Evolutionary conservation across 2,329 filamentous ascomycete genomes (phyloP).

Genomic region (Xylariaceae sp.): DNA sequence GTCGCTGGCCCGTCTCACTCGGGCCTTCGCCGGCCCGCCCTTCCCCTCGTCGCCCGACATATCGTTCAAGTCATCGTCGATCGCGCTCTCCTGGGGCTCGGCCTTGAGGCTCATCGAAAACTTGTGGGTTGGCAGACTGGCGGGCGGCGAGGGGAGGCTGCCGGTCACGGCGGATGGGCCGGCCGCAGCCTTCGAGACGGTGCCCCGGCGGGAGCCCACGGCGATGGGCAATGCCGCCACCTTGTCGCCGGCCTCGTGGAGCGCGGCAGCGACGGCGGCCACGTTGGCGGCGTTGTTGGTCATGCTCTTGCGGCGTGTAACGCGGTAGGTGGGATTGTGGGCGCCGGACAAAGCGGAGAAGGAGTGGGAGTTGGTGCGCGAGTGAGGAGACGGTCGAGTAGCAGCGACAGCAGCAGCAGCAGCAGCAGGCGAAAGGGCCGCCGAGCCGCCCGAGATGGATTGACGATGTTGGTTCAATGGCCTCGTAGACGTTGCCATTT

Average conservation of each 20-base stretch:
- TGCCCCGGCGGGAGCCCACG: slow-evolving; percentile 54
- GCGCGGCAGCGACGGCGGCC: slow-evolving; percentile 65
- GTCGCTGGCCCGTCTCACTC: slow-evolving; percentile 66
- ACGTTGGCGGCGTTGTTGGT: slow-evolving; percentile 66
- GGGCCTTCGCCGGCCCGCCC: slow-evolving; percentile 39
- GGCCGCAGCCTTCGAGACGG: slow-evolving; percentile 57
- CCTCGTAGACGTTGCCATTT: slow-evolving; percentile 58
- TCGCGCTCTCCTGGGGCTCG: slow-evolving; percentile 51
- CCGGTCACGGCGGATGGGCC: slow-evolving; percentile 44
- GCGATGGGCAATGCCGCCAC: slow-evolving; percentile 49
- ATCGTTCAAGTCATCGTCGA: slow-evolving; percentile 60
- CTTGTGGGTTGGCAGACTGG: slow-evolving; percentile 57
- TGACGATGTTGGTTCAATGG: slow-evolving; percentile 58
- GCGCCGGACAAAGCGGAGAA: slow-evolving; percentile 72
- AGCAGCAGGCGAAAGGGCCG: slow-evolving; percentile 49
- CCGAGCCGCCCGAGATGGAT: slow-evolving; percentile 48
- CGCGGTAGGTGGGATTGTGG: slow-evolving; percentile 73
- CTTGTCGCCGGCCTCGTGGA: slow-evolving; percentile 58
- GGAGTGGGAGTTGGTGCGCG: slow-evolving; percentile 69
- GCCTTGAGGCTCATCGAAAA: slow-evolving; percentile 42
- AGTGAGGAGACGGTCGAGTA: slow-evolving; percentile 54
- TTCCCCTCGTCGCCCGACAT: slow-evolving; percentile 49
- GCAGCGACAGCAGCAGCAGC: too few relatives aligned
- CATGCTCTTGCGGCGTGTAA: slow-evolving; percentile 91
- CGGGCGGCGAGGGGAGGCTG: slow-evolving; percentile 57